Evolutionary conservation across 1,284 basidiomycete species (phyloP).

Genomic region (Rhodotorula sp.): DNA sequence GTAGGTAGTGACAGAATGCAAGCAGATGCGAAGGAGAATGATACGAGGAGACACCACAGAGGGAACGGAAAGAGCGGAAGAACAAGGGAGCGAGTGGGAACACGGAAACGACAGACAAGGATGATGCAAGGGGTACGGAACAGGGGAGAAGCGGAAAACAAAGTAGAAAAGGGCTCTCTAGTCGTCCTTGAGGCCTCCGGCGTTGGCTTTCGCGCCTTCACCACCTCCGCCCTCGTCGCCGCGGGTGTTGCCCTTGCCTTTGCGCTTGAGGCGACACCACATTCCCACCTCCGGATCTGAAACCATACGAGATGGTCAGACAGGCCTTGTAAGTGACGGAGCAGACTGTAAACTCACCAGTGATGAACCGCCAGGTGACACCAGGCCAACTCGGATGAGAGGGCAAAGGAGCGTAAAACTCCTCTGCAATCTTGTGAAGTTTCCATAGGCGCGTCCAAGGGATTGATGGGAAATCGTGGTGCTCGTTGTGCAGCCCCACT

Average conservation of each 20-base stretch:
- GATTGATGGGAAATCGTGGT: slow-evolving; percentile 93
- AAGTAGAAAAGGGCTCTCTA: neutral
- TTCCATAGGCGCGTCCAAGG: slow-evolving; percentile 92
- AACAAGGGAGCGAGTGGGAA: too few species aligned
- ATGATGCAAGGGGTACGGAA: too few species aligned
- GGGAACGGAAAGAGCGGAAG: too few species aligned
- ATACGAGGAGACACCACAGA: too few species aligned
- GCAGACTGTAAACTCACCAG: slow-evolving; percentile 51
- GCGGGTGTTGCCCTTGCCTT: neutral
- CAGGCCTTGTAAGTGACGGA: accelerated
- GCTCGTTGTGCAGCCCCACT: slow-evolving; percentile 89
- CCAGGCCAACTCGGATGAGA: slow-evolving; percentile 89
- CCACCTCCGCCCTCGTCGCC: slow-evolving; percentile 34
- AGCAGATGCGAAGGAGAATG: too few species aligned
- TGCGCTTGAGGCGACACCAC: slow-evolving; percentile 34
- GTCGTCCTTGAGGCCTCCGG: slow-evolving; percentile 39
- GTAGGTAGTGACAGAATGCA: too few species aligned
- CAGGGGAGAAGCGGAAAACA: neutral
- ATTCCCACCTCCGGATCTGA: slow-evolving; percentile 34
- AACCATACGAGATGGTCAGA: neutral
- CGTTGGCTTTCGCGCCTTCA: slow-evolving; percentile 1
- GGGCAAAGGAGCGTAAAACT: slow-evolving; percentile 87
- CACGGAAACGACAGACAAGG: neutral
- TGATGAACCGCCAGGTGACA: slow-evolving; percentile 90
- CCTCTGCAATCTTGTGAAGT: slow-evolving; percentile 76